These are phyloP conservation scores for Solanum piurae DNA, from an alignment of 257 asterid species.

Conservation along the genomic window DNA sequence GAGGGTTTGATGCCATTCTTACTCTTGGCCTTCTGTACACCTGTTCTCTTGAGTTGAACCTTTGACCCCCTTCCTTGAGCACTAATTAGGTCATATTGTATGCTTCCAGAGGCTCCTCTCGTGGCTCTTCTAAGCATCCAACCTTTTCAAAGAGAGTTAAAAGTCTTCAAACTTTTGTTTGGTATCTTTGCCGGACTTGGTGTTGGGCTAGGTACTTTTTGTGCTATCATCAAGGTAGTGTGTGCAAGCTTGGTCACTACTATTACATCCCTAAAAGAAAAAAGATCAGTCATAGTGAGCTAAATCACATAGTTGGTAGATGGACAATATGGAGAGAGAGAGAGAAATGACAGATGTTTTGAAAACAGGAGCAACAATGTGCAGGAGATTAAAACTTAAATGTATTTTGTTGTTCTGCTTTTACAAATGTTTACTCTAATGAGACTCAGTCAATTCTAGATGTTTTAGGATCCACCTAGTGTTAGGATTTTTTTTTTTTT, in stretches of 20 bases:
- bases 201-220: not conserved
- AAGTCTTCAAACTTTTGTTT: not conserved
- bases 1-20: not conserved
- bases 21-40: not conserved
- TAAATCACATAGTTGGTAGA: not conserved
- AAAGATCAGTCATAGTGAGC: not conserved
- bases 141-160: not conserved
- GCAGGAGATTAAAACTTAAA: not conserved
- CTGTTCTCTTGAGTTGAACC: not conserved
- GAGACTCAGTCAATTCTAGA: not conserved
- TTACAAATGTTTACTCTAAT: no score
- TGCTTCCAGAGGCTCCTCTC: not conserved
- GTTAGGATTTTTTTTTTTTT: not conserved
- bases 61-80: not conserved
- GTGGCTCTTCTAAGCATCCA: not conserved
- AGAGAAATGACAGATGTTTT: not conserved
- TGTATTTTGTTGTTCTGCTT: not conserved
- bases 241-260: not conserved
- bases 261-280: not conserved
- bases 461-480: not conserved
- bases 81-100: not conserved
- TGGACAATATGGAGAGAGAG: not conserved
- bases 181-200: not conserved
- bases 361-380: not conserved
- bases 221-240: not conserved